Evolutionary conservation across 768 basidiomycete species (phyloP), one percentile per base, ranked within the genome.

Genomic region (Amanita brunnescens): DNA sequence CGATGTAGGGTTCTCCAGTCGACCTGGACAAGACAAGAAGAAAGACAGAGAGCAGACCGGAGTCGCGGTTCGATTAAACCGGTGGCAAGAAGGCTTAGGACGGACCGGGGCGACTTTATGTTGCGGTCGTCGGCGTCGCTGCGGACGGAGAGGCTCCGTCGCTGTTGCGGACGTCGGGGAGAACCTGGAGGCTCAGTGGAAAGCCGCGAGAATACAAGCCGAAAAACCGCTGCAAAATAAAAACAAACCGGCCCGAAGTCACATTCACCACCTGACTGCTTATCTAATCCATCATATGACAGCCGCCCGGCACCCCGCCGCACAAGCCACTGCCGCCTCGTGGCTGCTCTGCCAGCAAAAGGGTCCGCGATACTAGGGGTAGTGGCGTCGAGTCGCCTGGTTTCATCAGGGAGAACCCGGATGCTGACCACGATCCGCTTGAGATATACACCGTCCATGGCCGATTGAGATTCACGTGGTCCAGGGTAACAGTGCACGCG

Each of bases 191-290:
- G 23, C 16, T n/a, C 40, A 42, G 47, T 33, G 50, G 26, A 29
- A n/a, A 32, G 20, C 18, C 18, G 47, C 34, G 34, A 35, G 13
- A 37, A 35, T 16, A 33, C 16, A 8, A 20, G 26, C n/a, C 38
- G 38, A 32, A 50, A 40, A 40, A 35, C 4, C 26, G 29, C 24
- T 24, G n/a, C 47, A 44, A 44, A 51, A 51, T 51, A 51, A 43
- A 51, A 51, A 51, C 50, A 51, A 51, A 51, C 18, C 50, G 50
- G 50, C 41, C 50, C 50, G 50, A 51, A 51, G 50, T 51, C 49
- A 42, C 49, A 10, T 37, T 49, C 40, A 35, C 41, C 38, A 33
- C 14, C 18, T 35, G 50, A 34, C 30, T 13, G 13, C 7, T 51
- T 51, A 51, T 29, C 21, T 51, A 51, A 51, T 33, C 21, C 6